Percentiles rank a stretch among this genome's conserved stretches.
phyloP scores from a whole-genome alignment of 2,329 filamentous ascomycete genomes.

The Tolypocladium tundrense region DNA sequence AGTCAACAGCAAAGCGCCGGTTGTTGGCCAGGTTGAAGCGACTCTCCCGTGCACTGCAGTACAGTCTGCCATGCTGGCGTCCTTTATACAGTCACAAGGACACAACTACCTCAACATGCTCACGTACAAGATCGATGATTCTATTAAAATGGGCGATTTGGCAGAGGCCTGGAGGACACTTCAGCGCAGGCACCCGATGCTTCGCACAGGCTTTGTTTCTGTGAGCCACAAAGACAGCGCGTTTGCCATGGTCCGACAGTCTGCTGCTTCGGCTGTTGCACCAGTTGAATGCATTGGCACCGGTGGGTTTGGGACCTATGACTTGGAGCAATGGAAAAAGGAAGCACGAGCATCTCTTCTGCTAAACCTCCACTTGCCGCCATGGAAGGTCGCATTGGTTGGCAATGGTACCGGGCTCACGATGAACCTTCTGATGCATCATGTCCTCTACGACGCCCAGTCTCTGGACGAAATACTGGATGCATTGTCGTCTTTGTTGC shows the following conservation, averaged over 20 bases:
- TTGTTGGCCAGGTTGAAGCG: slow-evolving; percentile 34
- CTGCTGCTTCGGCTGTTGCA: neutral
- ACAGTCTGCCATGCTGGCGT: slow-evolving; percentile 70
- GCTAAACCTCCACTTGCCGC: slow-evolving; percentile 38
- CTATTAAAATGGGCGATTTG: slow-evolving; percentile 30
- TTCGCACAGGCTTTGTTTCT: slow-evolving; percentile 64
- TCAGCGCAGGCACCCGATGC: slow-evolving; percentile 51
- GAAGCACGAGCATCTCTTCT: slow-evolving; percentile 23
- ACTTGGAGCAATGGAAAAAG: slow-evolving; percentile 26
- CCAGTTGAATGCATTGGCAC: slow-evolving; percentile 6
- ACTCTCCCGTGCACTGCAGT: slow-evolving; percentile 70
- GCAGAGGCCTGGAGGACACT: slow-evolving; percentile 49
- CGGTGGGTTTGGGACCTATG: slow-evolving; percentile 10
- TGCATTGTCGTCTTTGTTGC: slow-evolving; percentile 35
- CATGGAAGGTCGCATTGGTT: slow-evolving; percentile 52
- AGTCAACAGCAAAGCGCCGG: slow-evolving; percentile 11
- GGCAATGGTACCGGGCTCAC: slow-evolving; percentile 9
- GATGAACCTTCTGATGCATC: slow-evolving; percentile 52
- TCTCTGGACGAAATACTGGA: slow-evolving; percentile 57
- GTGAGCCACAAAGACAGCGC: slow-evolving; percentile 48
- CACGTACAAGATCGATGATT: slow-evolving; percentile 36
- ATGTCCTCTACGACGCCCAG: slow-evolving; percentile 77
- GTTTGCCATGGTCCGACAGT: slow-evolving; percentile 67
- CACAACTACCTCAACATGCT: slow-evolving; percentile 68
- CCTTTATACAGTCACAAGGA: slow-evolving; percentile 59